Evolutionary conservation across 345 rosid genomes (phyloP).

Genomic region (Eucalyptus sideroxylon): DNA sequence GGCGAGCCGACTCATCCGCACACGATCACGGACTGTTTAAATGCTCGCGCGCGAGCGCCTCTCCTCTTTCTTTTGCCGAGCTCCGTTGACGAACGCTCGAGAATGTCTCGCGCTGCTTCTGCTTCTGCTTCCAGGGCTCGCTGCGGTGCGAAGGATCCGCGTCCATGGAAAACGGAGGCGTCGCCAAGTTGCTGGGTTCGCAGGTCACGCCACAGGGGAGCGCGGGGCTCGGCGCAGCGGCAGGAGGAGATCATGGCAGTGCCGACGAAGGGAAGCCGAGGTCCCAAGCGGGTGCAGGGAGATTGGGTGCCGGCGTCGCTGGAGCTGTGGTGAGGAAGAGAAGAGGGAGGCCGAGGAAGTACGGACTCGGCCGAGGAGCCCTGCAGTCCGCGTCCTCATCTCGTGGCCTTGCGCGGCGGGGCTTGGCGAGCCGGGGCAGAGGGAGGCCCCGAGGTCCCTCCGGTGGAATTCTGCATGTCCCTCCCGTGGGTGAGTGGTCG

Average conservation of each 20-base stretch:
- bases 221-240: neutral
- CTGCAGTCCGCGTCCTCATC: neutral
- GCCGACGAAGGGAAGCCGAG: neutral
- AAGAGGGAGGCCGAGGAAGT: neutral
- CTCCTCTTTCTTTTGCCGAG: neutral
- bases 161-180: neutral
- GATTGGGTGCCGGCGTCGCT: neutral
- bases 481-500: neutral
- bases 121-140: neutral
- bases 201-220: neutral
- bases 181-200: neutral
- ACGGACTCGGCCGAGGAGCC: neutral
- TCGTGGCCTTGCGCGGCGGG: neutral
- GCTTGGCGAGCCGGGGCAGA: constrained; percentile 1
- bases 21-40: neutral
- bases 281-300: neutral
- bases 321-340: neutral
- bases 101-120: neutral
- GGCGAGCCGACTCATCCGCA: neutral
- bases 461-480: neutral
- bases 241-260: neutral
- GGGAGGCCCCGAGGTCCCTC: constrained; percentile 27
- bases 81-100: neutral
- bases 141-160: neutral
- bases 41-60: neutral